Evolutionary conservation across 192 early-diverging fungal species (phyloP).

Genomic region (Coemansia biformis): DNA sequence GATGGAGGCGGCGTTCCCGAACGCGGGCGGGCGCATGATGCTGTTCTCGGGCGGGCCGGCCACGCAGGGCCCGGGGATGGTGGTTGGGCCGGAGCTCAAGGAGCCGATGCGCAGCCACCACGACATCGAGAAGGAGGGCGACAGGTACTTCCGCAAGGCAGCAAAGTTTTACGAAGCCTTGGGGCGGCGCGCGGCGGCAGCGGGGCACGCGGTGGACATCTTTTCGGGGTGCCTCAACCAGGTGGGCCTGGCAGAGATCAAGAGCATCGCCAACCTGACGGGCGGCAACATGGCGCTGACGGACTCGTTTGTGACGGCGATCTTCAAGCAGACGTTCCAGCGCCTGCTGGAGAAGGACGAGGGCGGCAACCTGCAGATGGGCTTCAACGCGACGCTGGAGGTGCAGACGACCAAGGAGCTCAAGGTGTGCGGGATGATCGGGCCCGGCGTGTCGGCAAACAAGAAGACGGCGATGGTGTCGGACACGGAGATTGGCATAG

Average conservation of each 20-base stretch:
- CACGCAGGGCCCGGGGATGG: slow-evolving; percentile 93
- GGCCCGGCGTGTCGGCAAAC: slow-evolving; percentile 85
- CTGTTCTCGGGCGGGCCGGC: slow-evolving; percentile 88
- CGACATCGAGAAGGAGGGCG: slow-evolving; percentile 93
- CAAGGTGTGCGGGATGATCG: slow-evolving; percentile 93
- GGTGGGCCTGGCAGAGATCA: slow-evolving; percentile 96
- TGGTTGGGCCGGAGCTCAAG: slow-evolving; percentile 85
- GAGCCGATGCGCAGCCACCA: slow-evolving; percentile 97
- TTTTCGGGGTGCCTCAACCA: slow-evolving; percentile 98
- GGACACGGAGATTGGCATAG: slow-evolving; percentile 98
- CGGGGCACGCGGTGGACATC: slow-evolving; percentile 90
- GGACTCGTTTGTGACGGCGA: slow-evolving; percentile 90
- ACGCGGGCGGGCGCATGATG: slow-evolving; percentile 88
- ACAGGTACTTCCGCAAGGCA: slow-evolving; percentile 90
- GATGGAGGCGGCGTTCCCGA: slow-evolving; percentile 88
- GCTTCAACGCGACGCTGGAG: slow-evolving; percentile 95
- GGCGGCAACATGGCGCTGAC: slow-evolving; percentile 92
- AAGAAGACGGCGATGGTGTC: slow-evolving; percentile 88
- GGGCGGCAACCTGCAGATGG: slow-evolving; percentile 85
- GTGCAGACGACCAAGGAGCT: slow-evolving; percentile 96
- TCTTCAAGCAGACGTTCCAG: slow-evolving; percentile 98
- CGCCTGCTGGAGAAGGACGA: slow-evolving; percentile 88
- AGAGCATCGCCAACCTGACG: slow-evolving; percentile 77
- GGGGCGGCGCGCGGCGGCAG: slow-evolving; percentile 77
- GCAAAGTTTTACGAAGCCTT: slow-evolving; percentile 91